Evolutionary conservation across 2,329 filamentous ascomycete species (phyloP), one percentile per base, ranked within the genome.

Genomic region (Penicillium crustosum): DNA sequence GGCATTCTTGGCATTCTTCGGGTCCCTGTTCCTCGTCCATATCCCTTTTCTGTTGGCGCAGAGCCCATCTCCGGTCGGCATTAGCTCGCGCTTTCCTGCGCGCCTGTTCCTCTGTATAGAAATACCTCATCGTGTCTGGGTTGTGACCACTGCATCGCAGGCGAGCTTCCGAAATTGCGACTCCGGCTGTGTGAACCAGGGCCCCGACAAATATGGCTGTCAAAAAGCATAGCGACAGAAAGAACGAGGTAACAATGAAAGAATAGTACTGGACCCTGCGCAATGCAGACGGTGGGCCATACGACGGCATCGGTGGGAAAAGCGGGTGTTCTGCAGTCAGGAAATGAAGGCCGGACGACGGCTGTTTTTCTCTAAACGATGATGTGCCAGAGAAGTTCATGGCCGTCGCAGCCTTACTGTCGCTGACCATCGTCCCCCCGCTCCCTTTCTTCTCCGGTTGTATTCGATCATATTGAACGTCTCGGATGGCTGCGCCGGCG

Each of bases 231-330:
- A 95, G 79, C 39, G 91, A 95, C 0, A 96, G 79, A 38, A 92
- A 82, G 58, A 90, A 89, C 0, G 91, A 91, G 0, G 87, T 83
- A 2, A 83, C 63, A 10, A 87, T 83, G 59, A 94, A 89, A 17
- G 82, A 77, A 31, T 81, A 73, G 69, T 85, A 90, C 63, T 93
- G 88, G 1, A 91, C 33, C 33, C 85, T 80, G 48, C 86, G 82
- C n/a, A 88, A 57, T 0, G 83, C 51, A 0, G 89, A 87, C 0
- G 91, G 86, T 0, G 91, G 88, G 0, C 90, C 90, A 66, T 96
- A 96, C 0, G 91, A 78, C 0, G 92, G 92, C 9, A 96, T 75
- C 2, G 91, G 90, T 6, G 92, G 92, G 64, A 97, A 97, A 6
- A 96, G 17, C 75, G 76, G 58, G 75, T 73, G 53, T 66, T 68